These are phyloP conservation scores for Coelastrella sp. DNA, from an alignment of 139 green algal species.

Conservation along the genomic window DNA sequence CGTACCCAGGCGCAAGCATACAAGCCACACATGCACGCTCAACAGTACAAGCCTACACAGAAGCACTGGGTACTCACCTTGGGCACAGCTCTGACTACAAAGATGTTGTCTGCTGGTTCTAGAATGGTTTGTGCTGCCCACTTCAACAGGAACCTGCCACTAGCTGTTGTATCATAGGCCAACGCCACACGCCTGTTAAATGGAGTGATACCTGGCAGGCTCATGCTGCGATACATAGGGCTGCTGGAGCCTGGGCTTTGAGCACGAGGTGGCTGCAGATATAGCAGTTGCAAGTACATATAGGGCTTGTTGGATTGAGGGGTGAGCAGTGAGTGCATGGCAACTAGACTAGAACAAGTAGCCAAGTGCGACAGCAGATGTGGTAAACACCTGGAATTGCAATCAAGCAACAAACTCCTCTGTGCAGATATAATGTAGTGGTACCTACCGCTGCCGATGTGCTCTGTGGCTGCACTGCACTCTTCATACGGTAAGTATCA, in stretches of 20 bases:
- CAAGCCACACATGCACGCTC: too few species aligned
- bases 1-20: too few species aligned
- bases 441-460: constrained; percentile 6
- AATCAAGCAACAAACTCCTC: neutral
- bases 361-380: neutral
- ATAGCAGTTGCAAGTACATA: neutral
- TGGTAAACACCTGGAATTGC: neutral
- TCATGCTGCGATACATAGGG: constrained; percentile 29
- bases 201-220: constrained; percentile 8
- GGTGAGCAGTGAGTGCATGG: too few species aligned
- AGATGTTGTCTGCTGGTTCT: constrained; percentile 50
- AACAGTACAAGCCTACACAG: too few species aligned
- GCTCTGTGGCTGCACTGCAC: constrained; percentile 1
- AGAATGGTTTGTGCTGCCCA: constrained; percentile 45
- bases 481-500: constrained; percentile 51
- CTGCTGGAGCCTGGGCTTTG: constrained; percentile 12
- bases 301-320: too few species aligned
- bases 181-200: constrained; percentile 48
- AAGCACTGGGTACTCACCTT: constrained; percentile 18
- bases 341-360: too few species aligned
- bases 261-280: constrained; percentile 4
- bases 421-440: too few species aligned
- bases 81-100: constrained; percentile 47
- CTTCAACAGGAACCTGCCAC: constrained; percentile 40
- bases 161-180: constrained; percentile 46